Base-by-base conservation (phyloP, 352 stramenopile genomes). In the Pythium guiyangense region DNA sequence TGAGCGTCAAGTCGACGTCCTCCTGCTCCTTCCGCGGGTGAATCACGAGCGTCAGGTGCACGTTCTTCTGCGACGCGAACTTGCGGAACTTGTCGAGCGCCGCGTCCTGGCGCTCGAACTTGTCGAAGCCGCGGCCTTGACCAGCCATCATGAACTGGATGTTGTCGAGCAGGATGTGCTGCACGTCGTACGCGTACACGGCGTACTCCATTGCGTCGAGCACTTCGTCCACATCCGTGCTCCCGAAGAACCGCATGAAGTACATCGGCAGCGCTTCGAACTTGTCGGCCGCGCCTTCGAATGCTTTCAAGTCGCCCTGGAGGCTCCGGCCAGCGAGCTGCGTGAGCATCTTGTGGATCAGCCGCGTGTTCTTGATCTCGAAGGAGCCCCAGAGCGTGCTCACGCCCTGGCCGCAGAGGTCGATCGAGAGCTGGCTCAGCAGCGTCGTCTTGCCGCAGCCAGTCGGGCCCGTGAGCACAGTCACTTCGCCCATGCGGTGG, bases 91-190 rank as follows among this genome's bases (percentile, higher is more conserved):
- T 98, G 69, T 98, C 94, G 46, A 99, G 78, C 12, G 95, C 96
- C 20, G 94, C 70, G 71, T 99, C 97, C 61, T 95, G 86, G 8
- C 84, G 86, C 57, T 95, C 86, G 60, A 95, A 95, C 71, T 95
- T 95, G 70, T 95, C 86, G 44, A 79, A 95, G 3, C 84, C 84
- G 44, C 83, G 78, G 22, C 84, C 86, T 63, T 96, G 86, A 10
- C 80, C 79, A 2, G 83, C 90, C 75, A 99, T 98, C 97, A 99
- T 99, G 63, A 99, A 99, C 77, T 99, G 97, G 63, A 99, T 90
- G 69, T 99, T 99, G 77, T 99, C 97, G 46, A 99, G 70, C 66
- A 99, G 87, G 49, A 99, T 97, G 74, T 99, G 97, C 73, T 99
- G 84, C 47, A 99, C 95, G 70, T 99, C 97, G 70, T 99, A 93